Conservation (phyloP, 2,329 filamentous ascomycete genomes). For the Kalmusia sp. region DNA sequence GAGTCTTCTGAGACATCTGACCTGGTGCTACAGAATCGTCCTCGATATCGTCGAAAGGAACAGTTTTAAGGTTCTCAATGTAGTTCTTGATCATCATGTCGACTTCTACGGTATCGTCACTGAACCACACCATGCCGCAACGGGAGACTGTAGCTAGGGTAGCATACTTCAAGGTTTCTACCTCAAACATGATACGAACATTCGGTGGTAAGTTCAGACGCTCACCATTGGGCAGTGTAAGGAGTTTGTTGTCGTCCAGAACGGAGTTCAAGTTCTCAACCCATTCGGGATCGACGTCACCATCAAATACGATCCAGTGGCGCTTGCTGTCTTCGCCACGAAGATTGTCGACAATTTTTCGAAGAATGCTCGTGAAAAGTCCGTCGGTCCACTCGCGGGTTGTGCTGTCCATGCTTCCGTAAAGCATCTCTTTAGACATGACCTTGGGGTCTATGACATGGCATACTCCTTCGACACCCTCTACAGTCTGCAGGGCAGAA, state of each 20-base stretch:
- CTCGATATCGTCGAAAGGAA: constrained; percentile 92
- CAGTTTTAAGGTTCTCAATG: constrained; percentile 79
- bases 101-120: constrained; percentile 92
- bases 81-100: constrained; percentile 94
- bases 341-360: constrained; percentile 98
- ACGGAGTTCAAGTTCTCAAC: constrained; percentile 99
- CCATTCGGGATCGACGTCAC: constrained; percentile 99
- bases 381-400: constrained; percentile 99
- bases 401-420: constrained; percentile 93
- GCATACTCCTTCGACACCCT: constrained; percentile 90
- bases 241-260: constrained; percentile 96
- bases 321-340: constrained; percentile 96
- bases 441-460: constrained; percentile 99
- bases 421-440: constrained; percentile 98
- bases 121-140: constrained; percentile 99
- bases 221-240: constrained; percentile 97
- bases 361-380: constrained; percentile 94
- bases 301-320: constrained; percentile 99
- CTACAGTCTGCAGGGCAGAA: constrained; percentile 87
- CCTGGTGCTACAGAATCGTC: constrained; percentile 78
- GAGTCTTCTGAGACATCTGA: constrained; percentile 65
- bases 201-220: constrained; percentile 93
- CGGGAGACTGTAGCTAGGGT: constrained; percentile 98
- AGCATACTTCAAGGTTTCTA: constrained; percentile 96
- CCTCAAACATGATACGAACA: constrained; percentile 99